Conservation (phyloP, 441 rosid genomes). For the Erysimum pusillum region DNA sequence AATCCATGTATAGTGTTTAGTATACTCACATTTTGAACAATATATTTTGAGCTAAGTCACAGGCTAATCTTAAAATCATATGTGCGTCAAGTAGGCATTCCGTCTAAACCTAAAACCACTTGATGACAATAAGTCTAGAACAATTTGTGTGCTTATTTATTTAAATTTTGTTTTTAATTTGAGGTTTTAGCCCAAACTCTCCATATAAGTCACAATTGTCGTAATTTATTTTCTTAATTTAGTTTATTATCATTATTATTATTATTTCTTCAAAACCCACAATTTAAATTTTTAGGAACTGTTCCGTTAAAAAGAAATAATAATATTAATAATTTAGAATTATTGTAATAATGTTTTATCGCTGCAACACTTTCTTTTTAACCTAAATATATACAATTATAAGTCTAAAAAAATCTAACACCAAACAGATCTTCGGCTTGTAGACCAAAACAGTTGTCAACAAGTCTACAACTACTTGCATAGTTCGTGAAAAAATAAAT, state of each 20-base stretch:
- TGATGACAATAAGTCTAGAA: neutral
- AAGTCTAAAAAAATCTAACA: slow-evolving; percentile 26
- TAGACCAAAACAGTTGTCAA: slow-evolving; percentile 42
- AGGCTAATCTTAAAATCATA: neutral
- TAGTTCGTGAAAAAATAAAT: slow-evolving; percentile 22
- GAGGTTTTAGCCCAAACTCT: no score
- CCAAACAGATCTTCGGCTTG: slow-evolving; percentile 36
- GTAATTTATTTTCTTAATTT: no score
- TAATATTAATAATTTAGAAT: neutral
- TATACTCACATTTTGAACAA: neutral
- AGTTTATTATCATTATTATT: neutral
- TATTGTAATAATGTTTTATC: neutral
- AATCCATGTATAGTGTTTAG: neutral
- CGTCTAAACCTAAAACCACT: neutral
- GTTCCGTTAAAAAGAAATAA: neutral
- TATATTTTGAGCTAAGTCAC: no score
- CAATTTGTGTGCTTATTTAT: neutral
- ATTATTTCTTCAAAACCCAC: no score
- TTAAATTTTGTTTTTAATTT: no score
- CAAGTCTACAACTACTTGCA: slow-evolving; percentile 43
- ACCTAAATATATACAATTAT: slow-evolving; percentile 21
- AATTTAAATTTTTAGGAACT: neutral
- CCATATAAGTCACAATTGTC: neutral
- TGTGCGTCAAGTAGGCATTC: neutral
- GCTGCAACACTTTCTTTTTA: neutral